These are phyloP conservation scores for Amaranthus hypochondriacus DNA, from an alignment of 148 eudicot species.

Conservation along the genomic window DNA sequence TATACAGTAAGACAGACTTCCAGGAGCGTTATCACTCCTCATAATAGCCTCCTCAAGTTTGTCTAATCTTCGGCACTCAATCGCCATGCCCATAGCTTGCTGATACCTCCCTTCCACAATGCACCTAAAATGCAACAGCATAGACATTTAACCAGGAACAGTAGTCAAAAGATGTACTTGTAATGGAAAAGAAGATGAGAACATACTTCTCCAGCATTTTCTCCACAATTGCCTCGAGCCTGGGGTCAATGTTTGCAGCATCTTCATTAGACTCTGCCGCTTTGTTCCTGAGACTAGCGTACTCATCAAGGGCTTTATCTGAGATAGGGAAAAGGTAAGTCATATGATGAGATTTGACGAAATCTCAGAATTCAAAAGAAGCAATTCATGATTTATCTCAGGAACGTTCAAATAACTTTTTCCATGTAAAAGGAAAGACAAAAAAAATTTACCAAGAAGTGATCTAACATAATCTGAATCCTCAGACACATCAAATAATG, in stretches of 20 bases:
- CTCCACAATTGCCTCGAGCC: conserved; percentile 95
- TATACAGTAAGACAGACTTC: conserved; percentile 74
- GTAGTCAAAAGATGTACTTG: not conserved
- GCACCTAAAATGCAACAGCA: conserved; percentile 43
- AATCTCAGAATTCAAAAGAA: not conserved
- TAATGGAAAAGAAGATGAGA: conserved; percentile 2
- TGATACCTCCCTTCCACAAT: conserved; percentile 73
- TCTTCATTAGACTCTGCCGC: conserved; percentile 62
- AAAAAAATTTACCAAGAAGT: conserved; percentile 57
- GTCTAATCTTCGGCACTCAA: conserved; percentile 86
- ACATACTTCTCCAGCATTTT: conserved; percentile 93
- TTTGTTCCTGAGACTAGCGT: conserved; percentile 74
- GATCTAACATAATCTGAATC: conserved; percentile 93
- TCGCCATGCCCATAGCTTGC: conserved; percentile 85
- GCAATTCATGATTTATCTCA: not conserved
- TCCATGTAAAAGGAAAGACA: not conserved
- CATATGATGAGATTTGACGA: not conserved
- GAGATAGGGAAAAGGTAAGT: conserved; percentile 19
- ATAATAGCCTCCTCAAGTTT: conserved; percentile 85
- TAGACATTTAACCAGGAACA: conserved; percentile 16
- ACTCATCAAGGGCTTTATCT: conserved; percentile 98
- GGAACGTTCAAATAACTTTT: not conserved
- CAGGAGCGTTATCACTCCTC: conserved; percentile 71
- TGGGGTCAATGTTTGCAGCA: conserved; percentile 62
- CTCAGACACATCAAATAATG: conserved; percentile 90